Percentiles rank a stretch among this genome's conserved stretches.
Evolutionary conservation across 495 filamentous ascomycete species (phyloP).

Genomic region (Podospora didyma): DNA sequence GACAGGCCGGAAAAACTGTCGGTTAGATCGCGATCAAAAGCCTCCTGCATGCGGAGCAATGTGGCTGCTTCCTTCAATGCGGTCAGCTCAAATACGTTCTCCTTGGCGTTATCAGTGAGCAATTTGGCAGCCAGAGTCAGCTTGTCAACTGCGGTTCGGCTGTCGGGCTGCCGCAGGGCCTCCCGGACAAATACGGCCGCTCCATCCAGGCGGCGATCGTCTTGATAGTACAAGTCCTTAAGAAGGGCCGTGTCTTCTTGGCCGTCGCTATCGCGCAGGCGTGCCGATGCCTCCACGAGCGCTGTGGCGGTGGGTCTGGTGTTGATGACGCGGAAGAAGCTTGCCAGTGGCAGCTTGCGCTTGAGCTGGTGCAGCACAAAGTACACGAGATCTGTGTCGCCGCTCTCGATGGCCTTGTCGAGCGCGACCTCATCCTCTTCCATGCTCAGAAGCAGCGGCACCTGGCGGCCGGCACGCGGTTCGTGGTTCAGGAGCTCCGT

Average conservation of each 20-base stretch:
- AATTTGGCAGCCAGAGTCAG: conserved; percentile 78
- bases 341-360: conserved; percentile 83
- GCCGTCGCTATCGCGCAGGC: conserved; percentile 23
- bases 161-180: conserved; percentile 62
- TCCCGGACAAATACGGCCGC: conserved; percentile 82
- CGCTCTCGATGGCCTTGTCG: conserved; percentile 94
- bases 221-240: conserved; percentile 97
- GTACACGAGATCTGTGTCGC: conserved; percentile 87
- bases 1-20: conserved; percentile 75
- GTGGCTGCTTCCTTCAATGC: conserved; percentile 71
- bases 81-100: conserved; percentile 69
- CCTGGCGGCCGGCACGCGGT: conserved; percentile 87
- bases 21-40: conserved; percentile 75
- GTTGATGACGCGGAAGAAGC: conserved; percentile 91
- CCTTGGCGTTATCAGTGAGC: conserved; percentile 72
- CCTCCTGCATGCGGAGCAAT: conserved; percentile 79
- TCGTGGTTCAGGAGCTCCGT: conserved; percentile 91
- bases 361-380: conserved; percentile 86
- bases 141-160: conserved; percentile 66
- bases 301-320: conserved; percentile 81
- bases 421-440: conserved; percentile 93
- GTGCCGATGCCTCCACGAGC: conserved; percentile 79
- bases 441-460: conserved; percentile 91
- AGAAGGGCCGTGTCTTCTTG: conserved; percentile 73
- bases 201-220: conserved; percentile 87